These are phyloP conservation scores for Vanrija humicola DNA, from an alignment of 1,284 basidiomycete genomes.

Conservation along the genomic window DNA sequence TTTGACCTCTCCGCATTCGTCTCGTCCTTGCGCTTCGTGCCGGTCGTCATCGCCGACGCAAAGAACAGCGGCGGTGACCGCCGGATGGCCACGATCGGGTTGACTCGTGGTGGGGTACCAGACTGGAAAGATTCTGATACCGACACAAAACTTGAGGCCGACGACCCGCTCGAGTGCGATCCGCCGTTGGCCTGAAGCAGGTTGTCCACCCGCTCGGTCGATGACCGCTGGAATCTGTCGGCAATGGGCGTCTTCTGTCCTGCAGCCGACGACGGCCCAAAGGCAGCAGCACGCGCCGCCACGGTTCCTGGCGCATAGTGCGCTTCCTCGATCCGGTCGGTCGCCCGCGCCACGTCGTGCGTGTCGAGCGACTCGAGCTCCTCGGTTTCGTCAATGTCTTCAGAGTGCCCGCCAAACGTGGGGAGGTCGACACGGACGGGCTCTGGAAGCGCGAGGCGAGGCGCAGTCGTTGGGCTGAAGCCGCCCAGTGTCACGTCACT, in stretches of 20 bases:
- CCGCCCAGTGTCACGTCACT: constrained; percentile 19
- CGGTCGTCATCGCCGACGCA: constrained; percentile 7
- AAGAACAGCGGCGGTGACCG: constrained; percentile 40
- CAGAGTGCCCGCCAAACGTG: not conserved
- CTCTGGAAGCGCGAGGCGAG: constrained; percentile 28
- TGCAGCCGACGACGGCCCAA: constrained; percentile 13
- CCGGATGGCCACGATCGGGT: constrained; percentile 27
- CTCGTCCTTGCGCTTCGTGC: constrained; percentile 33
- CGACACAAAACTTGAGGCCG: constrained; percentile 5
- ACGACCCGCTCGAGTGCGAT: constrained; percentile 2
- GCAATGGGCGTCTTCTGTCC: constrained; percentile 36
- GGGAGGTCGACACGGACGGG: not conserved
- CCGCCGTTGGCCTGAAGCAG: constrained; percentile 15
- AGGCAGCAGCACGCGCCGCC: constrained; percentile 26
- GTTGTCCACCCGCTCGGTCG: constrained; percentile 13
- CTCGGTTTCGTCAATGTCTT: constrained; percentile 14
- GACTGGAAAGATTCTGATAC: not conserved
- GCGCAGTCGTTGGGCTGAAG: constrained; percentile 15
- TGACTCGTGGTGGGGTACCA: constrained; percentile 15
- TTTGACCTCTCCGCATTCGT: constrained; percentile 13
- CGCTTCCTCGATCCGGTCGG: constrained; percentile 21
- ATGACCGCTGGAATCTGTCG: constrained; percentile 37
- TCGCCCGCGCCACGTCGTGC: not conserved
- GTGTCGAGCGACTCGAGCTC: constrained; percentile 1
- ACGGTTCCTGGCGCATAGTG: constrained; percentile 36